Base-by-base conservation (phyloP, 495 filamentous ascomycete species). In the Aspergillus heteromorphus region DNA sequence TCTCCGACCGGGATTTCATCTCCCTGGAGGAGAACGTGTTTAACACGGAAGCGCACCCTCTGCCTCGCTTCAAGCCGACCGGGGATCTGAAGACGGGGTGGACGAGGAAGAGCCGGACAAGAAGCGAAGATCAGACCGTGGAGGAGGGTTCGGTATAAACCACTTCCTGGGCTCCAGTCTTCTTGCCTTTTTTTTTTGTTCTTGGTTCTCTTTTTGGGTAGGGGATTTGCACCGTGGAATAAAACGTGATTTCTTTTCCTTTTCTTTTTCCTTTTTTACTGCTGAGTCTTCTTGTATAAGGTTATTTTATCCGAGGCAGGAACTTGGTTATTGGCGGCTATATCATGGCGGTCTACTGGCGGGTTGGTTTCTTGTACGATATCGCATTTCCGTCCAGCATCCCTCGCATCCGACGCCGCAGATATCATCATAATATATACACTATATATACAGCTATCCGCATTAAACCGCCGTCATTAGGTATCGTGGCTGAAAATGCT, bases 1-100 rank as follows among this genome's bases (percentile, higher is more conserved):
- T 99, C 72, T 92, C 89, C 19, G 85, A 87, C 7, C 77, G 84
- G 48, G 89, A 95, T 40, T 73, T 97, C 48, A 76, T 97, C 43
- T 88, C 92, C 9, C 76, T 97, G 29, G 86, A 91, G 58, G 78
- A 91, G 47, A 74, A 96, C 30, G 89, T 99, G 20, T 83, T 97
- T 59, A 99, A 97, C 65, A 97, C 95, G 14, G 93, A 97, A 76
- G 93, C 90, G 17, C 93, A 99, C 68, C 84, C 88, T 2, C 79
- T 99, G 56, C 93, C 93, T 7, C 75, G 87, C 18, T 97, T 99
- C 63, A 81, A 90, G 62, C 81, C 89, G 59, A 82, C 80, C 5
- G 84, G 83, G 42, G 78, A 89, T 45, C 85, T 97, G 57, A 82
- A 80, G 66, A 97, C 92, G 0, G 92, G 93, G 1, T 98, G 93